phyloP scores from a whole-genome alignment of 345 rosid genomes.

The Kandelia obovata region DNA sequence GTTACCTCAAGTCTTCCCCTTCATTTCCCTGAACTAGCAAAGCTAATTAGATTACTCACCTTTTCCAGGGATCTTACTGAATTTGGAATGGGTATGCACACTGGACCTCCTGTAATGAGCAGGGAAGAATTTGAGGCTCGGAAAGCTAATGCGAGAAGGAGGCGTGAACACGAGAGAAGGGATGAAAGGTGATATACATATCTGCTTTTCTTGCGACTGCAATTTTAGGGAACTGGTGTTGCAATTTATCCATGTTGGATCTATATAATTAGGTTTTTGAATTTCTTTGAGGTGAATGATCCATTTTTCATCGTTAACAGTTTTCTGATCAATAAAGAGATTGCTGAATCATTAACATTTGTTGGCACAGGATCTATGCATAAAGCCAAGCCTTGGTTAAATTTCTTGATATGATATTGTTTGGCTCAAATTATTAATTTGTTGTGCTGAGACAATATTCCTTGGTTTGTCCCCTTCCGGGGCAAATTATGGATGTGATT shows the following conservation, averaged over 20 bases:
- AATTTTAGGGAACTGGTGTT: no score
- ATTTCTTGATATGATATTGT: no score
- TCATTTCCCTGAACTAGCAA: background rate
- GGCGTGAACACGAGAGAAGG: conserved; percentile 73
- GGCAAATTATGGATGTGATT: background rate
- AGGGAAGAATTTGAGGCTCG: conserved; percentile 88
- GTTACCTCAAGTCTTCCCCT: no score
- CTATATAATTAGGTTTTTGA: no score
- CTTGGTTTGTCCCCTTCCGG: background rate
- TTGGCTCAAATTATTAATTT: background rate
- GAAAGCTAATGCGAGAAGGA: conserved; percentile 79
- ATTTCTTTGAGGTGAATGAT: no score
- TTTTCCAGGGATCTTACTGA: conserved; percentile 67
- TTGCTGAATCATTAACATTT: no score
- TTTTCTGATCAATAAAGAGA: no score
- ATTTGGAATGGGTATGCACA: conserved; percentile 79
- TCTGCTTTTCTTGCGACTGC: background rate
- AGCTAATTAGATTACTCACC: background rate
- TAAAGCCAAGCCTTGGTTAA: no score
- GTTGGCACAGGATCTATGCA: no score
- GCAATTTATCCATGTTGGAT: no score
- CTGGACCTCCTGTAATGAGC: conserved; percentile 75
- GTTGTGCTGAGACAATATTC: background rate
- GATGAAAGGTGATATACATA: conserved; percentile 53
- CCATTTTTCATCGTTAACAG: no score